phyloP scores from a whole-genome alignment of 768 basidiomycete species.

The Amanita inopinata region DNA sequence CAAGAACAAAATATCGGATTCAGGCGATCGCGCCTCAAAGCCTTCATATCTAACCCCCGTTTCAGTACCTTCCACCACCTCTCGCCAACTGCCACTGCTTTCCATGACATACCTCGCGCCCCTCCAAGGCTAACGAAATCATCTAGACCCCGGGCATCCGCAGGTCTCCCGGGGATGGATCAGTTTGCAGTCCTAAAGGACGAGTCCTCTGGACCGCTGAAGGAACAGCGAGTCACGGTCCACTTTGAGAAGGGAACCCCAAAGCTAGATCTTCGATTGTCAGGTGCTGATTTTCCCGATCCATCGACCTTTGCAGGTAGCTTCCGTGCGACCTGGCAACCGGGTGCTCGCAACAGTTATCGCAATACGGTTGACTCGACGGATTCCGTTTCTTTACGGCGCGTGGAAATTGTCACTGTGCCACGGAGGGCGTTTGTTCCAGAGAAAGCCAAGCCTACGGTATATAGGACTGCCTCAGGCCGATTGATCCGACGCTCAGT shows the following conservation, averaged over 20 bases:
- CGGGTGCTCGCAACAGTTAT: background rate
- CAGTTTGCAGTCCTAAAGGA: conserved; percentile 17
- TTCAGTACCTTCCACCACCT: conserved; percentile 44
- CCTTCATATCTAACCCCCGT: conserved; percentile 47
- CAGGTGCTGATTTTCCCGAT: conserved; percentile 33
- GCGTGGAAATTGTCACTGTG: background rate
- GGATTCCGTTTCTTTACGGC: background rate
- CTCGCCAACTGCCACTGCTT: conserved; percentile 33
- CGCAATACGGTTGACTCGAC: background rate
- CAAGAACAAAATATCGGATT: conserved; percentile 6
- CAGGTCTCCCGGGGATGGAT: conserved; percentile 12
- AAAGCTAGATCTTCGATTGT: conserved; percentile 46
- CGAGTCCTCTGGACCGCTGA: background rate
- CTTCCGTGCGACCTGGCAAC: background rate
- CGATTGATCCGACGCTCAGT: background rate
- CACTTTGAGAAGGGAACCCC: conserved; percentile 37
- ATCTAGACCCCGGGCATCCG: background rate
- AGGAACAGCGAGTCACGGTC: conserved; percentile 39
- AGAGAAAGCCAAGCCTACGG: background rate
- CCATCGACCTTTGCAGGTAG: conserved; percentile 14
- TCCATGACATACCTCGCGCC: conserved; percentile 25
- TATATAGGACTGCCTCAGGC: conserved; percentile 1
- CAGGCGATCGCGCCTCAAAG: conserved; percentile 30
- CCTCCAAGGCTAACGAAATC: background rate
- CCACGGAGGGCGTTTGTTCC: background rate